phyloP scores from a whole-genome alignment of 805 yeast genomes.

The Candida chauliodis region DNA sequence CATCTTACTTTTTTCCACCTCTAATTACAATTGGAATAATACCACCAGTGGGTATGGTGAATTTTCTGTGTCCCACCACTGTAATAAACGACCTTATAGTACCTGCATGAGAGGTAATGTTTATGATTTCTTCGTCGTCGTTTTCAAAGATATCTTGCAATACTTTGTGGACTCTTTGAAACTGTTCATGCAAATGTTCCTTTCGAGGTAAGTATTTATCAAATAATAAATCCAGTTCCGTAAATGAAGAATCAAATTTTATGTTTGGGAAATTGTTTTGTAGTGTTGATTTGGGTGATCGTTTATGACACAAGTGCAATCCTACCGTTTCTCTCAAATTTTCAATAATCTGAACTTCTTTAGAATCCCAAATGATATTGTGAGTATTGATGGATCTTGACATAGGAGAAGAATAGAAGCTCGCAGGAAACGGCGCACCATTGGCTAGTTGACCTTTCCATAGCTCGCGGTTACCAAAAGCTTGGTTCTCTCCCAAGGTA shows the following conservation, averaged over 20 bases:
- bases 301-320: slow-evolving; percentile 53
- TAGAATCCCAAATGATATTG: slow-evolving; percentile 45
- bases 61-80: slow-evolving; percentile 48
- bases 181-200: slow-evolving; percentile 47
- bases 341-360: slow-evolving; percentile 36
- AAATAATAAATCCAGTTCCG: slow-evolving; percentile 46
- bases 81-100: slow-evolving; percentile 51
- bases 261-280: slow-evolving; percentile 33
- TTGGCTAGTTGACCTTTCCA: slow-evolving; percentile 38
- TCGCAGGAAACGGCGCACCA: slow-evolving; percentile 49
- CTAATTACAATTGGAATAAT: slow-evolving; percentile 53
- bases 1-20: slow-evolving; percentile 15
- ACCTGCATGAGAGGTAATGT: slow-evolving; percentile 60
- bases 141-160: slow-evolving; percentile 31
- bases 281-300: slow-evolving; percentile 38
- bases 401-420: slow-evolving; percentile 56
- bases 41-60: slow-evolving; percentile 59
- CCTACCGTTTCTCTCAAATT: slow-evolving; percentile 58
- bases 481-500: slow-evolving; percentile 50
- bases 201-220: slow-evolving; percentile 20
- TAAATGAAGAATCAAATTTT: slow-evolving; percentile 37
- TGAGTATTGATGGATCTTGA: slow-evolving; percentile 55
- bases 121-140: slow-evolving; percentile 31
- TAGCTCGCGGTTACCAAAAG: slow-evolving; percentile 38
- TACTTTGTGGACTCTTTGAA: slow-evolving; percentile 41